Percentiles rank a stretch among this genome's conserved stretches.
Conservation (phyloP, 1,284 basidiomycete genomes). For the Ustilago shanxiensis region DNA sequence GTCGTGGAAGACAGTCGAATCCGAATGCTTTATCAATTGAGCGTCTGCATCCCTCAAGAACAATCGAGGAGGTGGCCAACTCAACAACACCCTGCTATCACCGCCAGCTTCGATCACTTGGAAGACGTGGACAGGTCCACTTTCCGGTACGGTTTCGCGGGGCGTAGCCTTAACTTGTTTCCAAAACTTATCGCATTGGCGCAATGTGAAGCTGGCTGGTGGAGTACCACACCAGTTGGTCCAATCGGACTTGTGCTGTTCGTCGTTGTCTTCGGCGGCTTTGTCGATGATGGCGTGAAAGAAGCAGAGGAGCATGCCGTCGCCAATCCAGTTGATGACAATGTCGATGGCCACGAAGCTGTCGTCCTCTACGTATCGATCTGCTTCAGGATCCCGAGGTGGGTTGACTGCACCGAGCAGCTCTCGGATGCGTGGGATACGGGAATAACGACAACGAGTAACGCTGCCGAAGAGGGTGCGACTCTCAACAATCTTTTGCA, state of each 20-base stretch:
- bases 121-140: slow-evolving; percentile 76
- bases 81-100: slow-evolving; percentile 78
- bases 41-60: slow-evolving; percentile 26
- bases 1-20: slow-evolving; percentile 57
- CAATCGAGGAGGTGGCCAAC: slow-evolving; percentile 80
- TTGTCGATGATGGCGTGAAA: slow-evolving; percentile 84
- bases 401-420: slow-evolving; percentile 71
- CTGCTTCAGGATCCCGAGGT: slow-evolving; percentile 74
- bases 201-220: slow-evolving; percentile 67
- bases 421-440: slow-evolving; percentile 72
- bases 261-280: slow-evolving; percentile 83
- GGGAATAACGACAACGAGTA: slow-evolving; percentile 78
- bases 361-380: slow-evolving; percentile 79
- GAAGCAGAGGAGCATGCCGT: slow-evolving; percentile 91
- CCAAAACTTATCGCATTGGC: slow-evolving; percentile 60
- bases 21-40: slow-evolving; percentile 20
- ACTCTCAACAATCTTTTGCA: slow-evolving; percentile 81
- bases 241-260: slow-evolving; percentile 82
- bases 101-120: slow-evolving; percentile 78
- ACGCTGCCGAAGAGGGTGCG: slow-evolving; percentile 90
- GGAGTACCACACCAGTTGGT: slow-evolving; percentile 93
- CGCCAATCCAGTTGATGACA: slow-evolving; percentile 92
- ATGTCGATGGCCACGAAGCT: slow-evolving; percentile 91
- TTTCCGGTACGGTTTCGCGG: slow-evolving; percentile 17
- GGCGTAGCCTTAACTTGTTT: slow-evolving; percentile 32